These are phyloP conservation scores for Lithocarpus polystachyus DNA, from an alignment of 306 rosid genomes.

Conservation along the genomic window DNA sequence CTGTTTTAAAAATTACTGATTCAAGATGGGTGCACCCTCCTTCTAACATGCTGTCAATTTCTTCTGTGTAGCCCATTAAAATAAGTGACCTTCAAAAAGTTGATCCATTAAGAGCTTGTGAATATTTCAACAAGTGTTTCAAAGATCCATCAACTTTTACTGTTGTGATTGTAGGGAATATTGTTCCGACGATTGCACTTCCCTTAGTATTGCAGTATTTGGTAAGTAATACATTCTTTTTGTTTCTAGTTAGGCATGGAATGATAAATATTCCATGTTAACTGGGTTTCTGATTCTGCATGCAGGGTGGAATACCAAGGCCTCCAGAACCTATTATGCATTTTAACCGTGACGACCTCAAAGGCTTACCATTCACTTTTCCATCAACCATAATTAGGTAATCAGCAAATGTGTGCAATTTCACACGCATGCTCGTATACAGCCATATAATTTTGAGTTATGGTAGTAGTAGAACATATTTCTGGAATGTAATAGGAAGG, in stretches of 20 bases:
- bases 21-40: constrained; percentile 2
- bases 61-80: constrained; percentile 66
- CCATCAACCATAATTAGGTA: constrained; percentile 68
- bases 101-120: constrained; percentile 88
- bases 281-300: constrained; percentile 29
- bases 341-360: constrained; percentile 76
- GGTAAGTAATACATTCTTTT: constrained; percentile 46
- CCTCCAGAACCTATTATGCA: constrained; percentile 71
- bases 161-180: constrained; percentile 82
- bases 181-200: constrained; percentile 74
- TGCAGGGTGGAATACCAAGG: constrained; percentile 93
- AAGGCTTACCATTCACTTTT: constrained; percentile 84
- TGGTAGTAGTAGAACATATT: too few relatives aligned
- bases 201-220: constrained; percentile 90
- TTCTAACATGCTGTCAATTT: constrained; percentile 27
- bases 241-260: constrained; percentile 11
- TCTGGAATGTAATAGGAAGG: too few relatives aligned
- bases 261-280: constrained; percentile 18
- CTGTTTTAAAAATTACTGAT: constrained; percentile 21
- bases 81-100: constrained; percentile 77
- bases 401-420: constrained; percentile 13
- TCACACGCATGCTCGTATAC: constrained; percentile 1
- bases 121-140: constrained; percentile 89
- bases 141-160: constrained; percentile 91
- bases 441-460: constrained; percentile 2